Evolutionary conservation across 192 early-diverging fungal species (phyloP).

Genomic region (Phycomyces blakesleeanus): DNA sequence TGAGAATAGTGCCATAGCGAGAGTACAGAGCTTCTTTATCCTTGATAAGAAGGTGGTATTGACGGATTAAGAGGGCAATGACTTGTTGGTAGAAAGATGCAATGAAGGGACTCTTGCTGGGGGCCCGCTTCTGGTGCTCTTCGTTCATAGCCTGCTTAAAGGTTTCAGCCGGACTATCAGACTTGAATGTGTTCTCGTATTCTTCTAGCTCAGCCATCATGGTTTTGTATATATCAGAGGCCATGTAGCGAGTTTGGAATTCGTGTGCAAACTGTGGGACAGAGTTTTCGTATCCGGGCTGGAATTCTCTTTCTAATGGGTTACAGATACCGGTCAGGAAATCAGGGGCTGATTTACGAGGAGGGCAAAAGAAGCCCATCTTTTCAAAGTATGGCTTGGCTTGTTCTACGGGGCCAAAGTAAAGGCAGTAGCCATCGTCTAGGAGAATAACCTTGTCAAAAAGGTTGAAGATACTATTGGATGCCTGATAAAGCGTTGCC

Average conservation of each 20-base stretch:
- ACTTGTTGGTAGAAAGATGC: conserved; percentile 67
- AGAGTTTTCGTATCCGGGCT: conserved; percentile 49
- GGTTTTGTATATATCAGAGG: conserved; percentile 38
- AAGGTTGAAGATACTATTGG: conserved; percentile 72
- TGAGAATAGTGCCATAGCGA: conserved; percentile 45
- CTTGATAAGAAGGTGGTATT: conserved; percentile 58
- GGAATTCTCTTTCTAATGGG: conserved; percentile 47
- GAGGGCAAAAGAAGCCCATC: conserved; percentile 58
- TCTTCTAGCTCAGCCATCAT: conserved; percentile 39
- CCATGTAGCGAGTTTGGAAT: conserved; percentile 56
- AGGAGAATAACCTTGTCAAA: conserved; percentile 70
- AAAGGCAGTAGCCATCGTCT: conserved; percentile 64
- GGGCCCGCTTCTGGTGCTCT: conserved; percentile 50
- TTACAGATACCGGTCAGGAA: conserved; percentile 71
- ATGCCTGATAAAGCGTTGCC: conserved; percentile 64
- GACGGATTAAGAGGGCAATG: conserved; percentile 53
- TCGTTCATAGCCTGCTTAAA: conserved; percentile 51
- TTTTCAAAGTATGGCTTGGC: conserved; percentile 62
- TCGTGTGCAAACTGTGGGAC: conserved; percentile 57
- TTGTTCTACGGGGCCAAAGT: conserved; percentile 58
- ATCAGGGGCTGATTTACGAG: conserved; percentile 67
- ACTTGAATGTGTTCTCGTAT: conserved; percentile 38
- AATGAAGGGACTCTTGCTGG: conserved; percentile 55
- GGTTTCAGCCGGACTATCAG: conserved; percentile 14
- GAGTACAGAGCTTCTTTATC: conserved; percentile 50